Conservation (phyloP, 176 grass and related monocot species). For the barley (Hordeum vulgare) region DNA sequence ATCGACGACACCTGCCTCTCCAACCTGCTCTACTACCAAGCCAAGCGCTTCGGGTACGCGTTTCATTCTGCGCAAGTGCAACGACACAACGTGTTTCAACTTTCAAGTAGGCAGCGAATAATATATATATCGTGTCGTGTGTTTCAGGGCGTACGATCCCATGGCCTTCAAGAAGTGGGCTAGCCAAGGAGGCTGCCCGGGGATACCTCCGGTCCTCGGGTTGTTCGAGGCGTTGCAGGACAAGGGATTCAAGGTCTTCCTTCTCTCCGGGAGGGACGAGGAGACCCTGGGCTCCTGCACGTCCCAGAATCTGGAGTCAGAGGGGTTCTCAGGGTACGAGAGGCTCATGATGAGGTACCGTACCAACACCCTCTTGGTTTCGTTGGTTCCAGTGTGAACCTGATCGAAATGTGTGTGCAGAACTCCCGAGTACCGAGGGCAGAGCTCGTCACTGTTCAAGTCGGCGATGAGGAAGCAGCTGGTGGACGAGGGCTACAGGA, state of each 20-base stretch:
- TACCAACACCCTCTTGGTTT: neutral
- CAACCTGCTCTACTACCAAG: slow-evolving; percentile 72
- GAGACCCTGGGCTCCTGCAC: slow-evolving; percentile 43
- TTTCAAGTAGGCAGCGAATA: too few relatives aligned
- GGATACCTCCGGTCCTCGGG: slow-evolving; percentile 43
- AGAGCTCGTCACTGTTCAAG: slow-evolving; percentile 66
- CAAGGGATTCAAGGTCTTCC: slow-evolving; percentile 75
- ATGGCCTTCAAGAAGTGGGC: slow-evolving; percentile 70
- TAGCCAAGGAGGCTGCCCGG: slow-evolving; percentile 39
- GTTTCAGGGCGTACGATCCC: slow-evolving; percentile 56
- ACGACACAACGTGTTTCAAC: neutral
- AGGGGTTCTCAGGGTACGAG: slow-evolving; percentile 73
- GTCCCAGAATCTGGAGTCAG: slow-evolving; percentile 37
- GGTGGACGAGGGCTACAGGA: slow-evolving; percentile 60
- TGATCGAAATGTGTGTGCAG: slow-evolving; percentile 19
- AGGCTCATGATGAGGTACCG: slow-evolving; percentile 73
- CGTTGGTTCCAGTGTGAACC: neutral
- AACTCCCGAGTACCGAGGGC: slow-evolving; percentile 45
- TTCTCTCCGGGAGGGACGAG: slow-evolving; percentile 74
- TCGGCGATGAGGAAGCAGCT: slow-evolving; percentile 75
- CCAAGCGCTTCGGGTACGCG: slow-evolving; percentile 65
- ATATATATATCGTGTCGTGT: neutral
- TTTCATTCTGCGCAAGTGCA: neutral
- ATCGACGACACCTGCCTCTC: slow-evolving; percentile 94
- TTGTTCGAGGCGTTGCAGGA: slow-evolving; percentile 41